Evolutionary conservation across 306 rosid species (phyloP).

Genomic region (Pterocarpus santalinus): DNA sequence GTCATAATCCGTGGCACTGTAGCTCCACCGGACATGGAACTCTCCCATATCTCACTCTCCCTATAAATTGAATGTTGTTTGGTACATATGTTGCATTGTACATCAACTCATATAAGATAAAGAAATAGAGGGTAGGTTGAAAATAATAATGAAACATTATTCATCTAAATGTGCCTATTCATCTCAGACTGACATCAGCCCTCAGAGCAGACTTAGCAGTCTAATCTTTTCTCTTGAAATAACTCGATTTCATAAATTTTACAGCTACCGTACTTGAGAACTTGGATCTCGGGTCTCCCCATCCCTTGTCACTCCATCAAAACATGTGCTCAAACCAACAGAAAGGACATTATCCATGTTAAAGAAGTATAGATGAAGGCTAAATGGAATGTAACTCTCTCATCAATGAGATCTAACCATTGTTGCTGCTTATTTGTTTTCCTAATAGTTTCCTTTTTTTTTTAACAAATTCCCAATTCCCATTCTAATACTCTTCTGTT

Average conservation of each 20-base stretch:
- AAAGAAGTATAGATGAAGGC: not conserved
- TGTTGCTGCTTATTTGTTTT: not conserved
- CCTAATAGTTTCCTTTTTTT: not conserved
- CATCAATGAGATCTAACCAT: not conserved
- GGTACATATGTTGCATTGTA: not conserved
- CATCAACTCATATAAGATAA: not conserved
- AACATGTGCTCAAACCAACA: slow-evolving; percentile 15
- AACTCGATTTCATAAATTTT: slow-evolving; percentile 34
- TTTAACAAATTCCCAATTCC: too few species aligned
- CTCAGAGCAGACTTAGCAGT: not conserved
- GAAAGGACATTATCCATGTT: slow-evolving; percentile 2
- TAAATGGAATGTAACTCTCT: slow-evolving; percentile 14
- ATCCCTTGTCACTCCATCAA: not conserved
- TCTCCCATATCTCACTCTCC: not conserved
- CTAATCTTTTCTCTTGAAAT: slow-evolving; percentile 19
- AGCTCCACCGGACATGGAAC: not conserved
- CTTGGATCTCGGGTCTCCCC: slow-evolving; percentile 4
- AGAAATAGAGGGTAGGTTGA: not conserved
- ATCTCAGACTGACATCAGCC: slow-evolving; percentile 11
- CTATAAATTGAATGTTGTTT: not conserved
- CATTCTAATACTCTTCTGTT: not conserved
- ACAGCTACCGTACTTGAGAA: slow-evolving; percentile 26
- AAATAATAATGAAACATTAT: not conserved
- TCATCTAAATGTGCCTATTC: not conserved
- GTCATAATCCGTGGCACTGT: not conserved